Evolutionary conservation across 306 rosid species (phyloP).

Genomic region (Prinsepia uniflora): DNA sequence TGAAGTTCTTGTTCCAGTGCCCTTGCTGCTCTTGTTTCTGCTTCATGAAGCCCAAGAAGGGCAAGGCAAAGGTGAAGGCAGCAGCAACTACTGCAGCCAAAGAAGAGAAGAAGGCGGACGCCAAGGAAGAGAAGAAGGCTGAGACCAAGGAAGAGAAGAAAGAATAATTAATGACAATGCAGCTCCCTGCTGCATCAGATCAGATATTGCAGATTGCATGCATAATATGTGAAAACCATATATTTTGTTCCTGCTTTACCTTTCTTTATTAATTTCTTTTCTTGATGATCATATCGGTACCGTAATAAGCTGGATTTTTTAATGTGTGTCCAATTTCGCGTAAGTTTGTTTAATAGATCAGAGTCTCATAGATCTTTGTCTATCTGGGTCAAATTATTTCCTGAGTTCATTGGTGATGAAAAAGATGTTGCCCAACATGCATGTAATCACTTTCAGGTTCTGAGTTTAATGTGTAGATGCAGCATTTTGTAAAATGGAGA

Average conservation of each 20-base stretch:
- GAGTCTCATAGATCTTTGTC: too few species aligned
- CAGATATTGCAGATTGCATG: neutral
- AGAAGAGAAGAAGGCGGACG: constrained; percentile 18
- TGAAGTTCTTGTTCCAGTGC: constrained; percentile 67
- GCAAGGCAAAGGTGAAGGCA: constrained; percentile 42
- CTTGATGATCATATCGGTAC: neutral
- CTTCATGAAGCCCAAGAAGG: constrained; percentile 69
- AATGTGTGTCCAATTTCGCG: too few species aligned
- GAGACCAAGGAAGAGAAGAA: constrained; percentile 37
- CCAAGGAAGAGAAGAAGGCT: constrained; percentile 22
- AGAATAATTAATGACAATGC: constrained; percentile 38
- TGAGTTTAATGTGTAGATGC: neutral
- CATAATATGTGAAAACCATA: neutral
- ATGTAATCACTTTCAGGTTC: neutral
- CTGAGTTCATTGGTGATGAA: too few species aligned
- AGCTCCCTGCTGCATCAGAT: constrained; percentile 7
- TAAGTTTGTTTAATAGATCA: too few species aligned
- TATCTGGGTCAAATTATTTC: too few species aligned
- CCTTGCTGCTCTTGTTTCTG: constrained; percentile 65
- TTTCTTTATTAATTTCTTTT: too few species aligned
- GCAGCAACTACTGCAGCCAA: constrained; percentile 6
- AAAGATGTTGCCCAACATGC: too few species aligned
- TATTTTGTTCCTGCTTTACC: neutral
- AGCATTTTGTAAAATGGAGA: neutral
- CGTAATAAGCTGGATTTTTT: neutral